phyloP scores from a whole-genome alignment of 257 asterid species.

The Coffea eugenioides region DNA sequence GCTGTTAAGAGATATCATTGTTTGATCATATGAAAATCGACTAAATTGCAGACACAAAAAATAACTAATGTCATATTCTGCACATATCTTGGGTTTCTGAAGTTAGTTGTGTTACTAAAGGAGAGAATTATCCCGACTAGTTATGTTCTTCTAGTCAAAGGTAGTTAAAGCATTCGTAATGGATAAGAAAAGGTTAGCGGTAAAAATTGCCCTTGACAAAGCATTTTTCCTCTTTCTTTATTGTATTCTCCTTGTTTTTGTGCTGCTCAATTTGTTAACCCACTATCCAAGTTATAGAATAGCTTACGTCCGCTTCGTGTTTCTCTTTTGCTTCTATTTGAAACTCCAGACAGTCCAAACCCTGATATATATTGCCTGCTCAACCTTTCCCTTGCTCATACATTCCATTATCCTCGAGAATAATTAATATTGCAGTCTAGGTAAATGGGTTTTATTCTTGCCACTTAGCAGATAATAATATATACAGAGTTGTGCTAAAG shows the following conservation, averaged over 20 bases:
- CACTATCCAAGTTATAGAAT: not conserved
- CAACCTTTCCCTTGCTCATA: not conserved
- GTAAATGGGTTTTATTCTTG: not conserved
- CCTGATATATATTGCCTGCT: no score
- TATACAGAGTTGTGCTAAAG: not conserved
- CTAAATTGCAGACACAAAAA: not conserved
- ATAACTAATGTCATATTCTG: not conserved
- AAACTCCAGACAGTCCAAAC: not conserved
- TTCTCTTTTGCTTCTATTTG: not conserved
- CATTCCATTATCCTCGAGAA: not conserved
- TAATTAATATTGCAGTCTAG: not conserved
- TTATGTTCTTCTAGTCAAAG: not conserved
- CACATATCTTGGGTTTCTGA: not conserved
- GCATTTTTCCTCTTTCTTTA: not conserved
- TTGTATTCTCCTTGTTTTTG: not conserved
- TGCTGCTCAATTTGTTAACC: not conserved
- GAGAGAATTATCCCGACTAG: not conserved
- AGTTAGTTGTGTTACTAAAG: not conserved
- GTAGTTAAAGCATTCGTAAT: no score
- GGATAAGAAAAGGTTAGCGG: not conserved
- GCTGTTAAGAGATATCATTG: not conserved
- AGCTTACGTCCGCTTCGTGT: no score
- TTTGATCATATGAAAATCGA: not conserved
- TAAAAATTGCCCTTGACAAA: not conserved
- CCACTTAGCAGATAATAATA: not conserved